phyloP scores from a whole-genome alignment of 140 eudicot species.

The Flaveria floridana region DNA sequence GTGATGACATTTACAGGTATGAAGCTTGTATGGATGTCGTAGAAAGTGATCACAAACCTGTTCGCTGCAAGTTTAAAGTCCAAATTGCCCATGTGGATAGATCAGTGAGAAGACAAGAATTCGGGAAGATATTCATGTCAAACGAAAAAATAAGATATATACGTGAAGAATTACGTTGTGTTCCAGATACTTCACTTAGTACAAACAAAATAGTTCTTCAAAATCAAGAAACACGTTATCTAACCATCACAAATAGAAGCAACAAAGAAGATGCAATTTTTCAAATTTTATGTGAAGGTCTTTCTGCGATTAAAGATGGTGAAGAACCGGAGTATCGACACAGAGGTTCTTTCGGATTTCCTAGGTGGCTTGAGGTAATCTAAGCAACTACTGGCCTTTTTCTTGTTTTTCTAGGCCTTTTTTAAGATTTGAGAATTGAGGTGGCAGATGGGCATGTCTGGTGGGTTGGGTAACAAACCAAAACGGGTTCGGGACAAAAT shows the following conservation, averaged over 20 bases:
- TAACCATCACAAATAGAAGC: constrained; percentile 59
- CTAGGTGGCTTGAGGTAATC: constrained; percentile 89
- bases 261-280: constrained; percentile 49
- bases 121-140: constrained; percentile 59
- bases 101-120: constrained; percentile 80
- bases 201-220: constrained; percentile 57
- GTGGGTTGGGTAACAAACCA: background rate
- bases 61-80: constrained; percentile 77
- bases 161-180: constrained; percentile 56
- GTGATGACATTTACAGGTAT: constrained; percentile 45
- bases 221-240: constrained; percentile 51
- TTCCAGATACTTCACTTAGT: constrained; percentile 58
- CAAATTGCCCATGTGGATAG: constrained; percentile 79
- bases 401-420: background rate
- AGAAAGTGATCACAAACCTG: constrained; percentile 97
- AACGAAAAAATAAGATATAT: constrained; percentile 44
- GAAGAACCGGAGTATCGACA: constrained; percentile 57
- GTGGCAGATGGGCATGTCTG: constrained; percentile 1
- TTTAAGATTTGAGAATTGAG: background rate
- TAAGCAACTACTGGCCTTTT: background rate
- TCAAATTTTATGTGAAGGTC: constrained; percentile 72
- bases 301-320: constrained; percentile 47
- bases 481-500: background rate
- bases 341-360: constrained; percentile 74
- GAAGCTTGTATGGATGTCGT: constrained; percentile 94